Evolutionary conservation across 176 grass and related monocot genomes (phyloP), one percentile per base, ranked within the genome.

Genomic region (Dendrocalamus sinicus): DNA sequence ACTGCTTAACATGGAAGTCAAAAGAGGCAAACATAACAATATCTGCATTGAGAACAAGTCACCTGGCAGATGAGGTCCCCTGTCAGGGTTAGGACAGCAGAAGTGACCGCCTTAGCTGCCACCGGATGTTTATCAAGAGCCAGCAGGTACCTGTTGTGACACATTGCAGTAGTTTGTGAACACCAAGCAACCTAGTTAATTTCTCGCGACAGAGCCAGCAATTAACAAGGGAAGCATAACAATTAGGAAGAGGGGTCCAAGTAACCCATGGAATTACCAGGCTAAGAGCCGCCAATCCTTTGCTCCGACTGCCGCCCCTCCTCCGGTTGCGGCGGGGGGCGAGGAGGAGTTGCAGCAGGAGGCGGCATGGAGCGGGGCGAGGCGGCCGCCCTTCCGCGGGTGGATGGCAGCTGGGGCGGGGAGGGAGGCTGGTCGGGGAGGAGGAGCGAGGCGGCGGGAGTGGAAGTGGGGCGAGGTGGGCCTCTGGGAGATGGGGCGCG

Each of bases 31-130:
- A 55, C 7, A 55, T 19, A 15, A 51, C 1, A 19, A 54, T 19
- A 19, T 54, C 5, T 54, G 15, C 12, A 47, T 19, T 26, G 20
- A 73, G 19, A 53, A 24, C 20, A 66, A 66, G 12, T 32, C 64
- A 92, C 93, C 93, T 92, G 90, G 60, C 90, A 95, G 72, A 95
- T 95, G 58, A 95, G 69, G 77, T 95, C 93, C 76, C 93, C 88
- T 14, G 85, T 48, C 8, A 92, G 86, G 22, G 85, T 95, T 1
- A 95, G 88, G 73, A 90, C 57, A 40, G 90, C 88, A 62, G 90
- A 94, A 24, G 90, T 92, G 58, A 92, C 73, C 6, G 50, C 50
- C 50, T 52, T 51, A 39, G 93, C 88, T 0, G 67, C 77, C 79
- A 94, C 69, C n/a, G 92, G 90, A 48, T 92, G 78, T 76, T 90